Conservation (phyloP, 1,284 basidiomycete species). For the Sphaerobolus stellatus region DNA sequence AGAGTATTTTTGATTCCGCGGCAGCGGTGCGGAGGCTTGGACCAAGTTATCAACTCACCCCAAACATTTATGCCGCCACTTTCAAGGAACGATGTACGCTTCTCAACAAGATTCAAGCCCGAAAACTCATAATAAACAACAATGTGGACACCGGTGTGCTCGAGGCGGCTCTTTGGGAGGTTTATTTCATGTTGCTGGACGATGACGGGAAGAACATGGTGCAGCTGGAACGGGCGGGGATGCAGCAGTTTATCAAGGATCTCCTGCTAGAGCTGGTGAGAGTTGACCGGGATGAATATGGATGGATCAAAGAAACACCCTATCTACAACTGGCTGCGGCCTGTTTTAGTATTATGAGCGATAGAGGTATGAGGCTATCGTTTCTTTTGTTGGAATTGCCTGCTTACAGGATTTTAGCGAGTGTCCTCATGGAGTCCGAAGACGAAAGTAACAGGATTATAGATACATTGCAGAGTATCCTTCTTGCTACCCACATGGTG, state of each 20-base stretch:
- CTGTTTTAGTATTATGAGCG: slow-evolving; percentile 4
- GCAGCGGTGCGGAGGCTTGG: slow-evolving; percentile 5
- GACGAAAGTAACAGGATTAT: background rate
- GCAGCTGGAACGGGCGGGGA: slow-evolving; percentile 3
- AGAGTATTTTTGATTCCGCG: slow-evolving; percentile 2
- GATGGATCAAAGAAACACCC: slow-evolving; percentile 6
- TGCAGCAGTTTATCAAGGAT: background rate
- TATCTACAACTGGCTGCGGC: slow-evolving; percentile 8
- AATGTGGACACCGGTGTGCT: background rate
- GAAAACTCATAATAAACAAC: background rate
- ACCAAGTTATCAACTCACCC: background rate
- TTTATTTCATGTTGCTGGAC: slow-evolving; percentile 13
- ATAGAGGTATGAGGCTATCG: slow-evolving; percentile 1
- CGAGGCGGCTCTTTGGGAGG: background rate
- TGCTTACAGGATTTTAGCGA: background rate
- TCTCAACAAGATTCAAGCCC: slow-evolving; percentile 1
- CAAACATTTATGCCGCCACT: background rate
- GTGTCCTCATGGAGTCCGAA: slow-evolving; percentile 1
- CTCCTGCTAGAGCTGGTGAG: background rate
- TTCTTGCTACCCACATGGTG: slow-evolving; percentile 5
- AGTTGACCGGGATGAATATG: slow-evolving; percentile 1
- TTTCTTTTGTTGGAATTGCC: background rate
- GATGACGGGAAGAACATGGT: slow-evolving; percentile 13
- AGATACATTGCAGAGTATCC: slow-evolving; percentile 2
- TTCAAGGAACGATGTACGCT: slow-evolving; percentile 7